A percentile compares a stretch with the other conserved stretches of the same genome.
These are phyloP conservation scores for Catunica adiposa DNA, from an alignment of 2,329 filamentous ascomycete species.

Conservation along the genomic window DNA sequence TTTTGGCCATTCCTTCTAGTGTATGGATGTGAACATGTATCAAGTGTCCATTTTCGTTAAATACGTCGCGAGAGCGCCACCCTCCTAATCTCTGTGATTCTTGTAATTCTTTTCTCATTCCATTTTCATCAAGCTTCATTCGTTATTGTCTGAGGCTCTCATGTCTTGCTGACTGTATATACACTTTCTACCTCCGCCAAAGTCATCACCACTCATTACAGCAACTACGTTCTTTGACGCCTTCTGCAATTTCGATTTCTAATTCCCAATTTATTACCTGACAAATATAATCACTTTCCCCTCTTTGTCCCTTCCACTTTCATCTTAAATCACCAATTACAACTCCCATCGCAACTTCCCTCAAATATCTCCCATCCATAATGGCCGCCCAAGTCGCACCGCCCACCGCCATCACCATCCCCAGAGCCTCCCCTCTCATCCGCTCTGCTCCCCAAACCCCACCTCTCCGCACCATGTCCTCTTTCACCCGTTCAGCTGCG, in stretches of 20 bases:
- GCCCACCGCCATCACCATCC: conserved; percentile 32
- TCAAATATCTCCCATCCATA: neutral
- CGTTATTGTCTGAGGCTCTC: no score
- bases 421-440: neutral
- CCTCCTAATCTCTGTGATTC: no score
- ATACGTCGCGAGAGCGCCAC: neutral
- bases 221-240: no score
- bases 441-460: neutral
- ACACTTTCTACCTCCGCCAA: neutral
- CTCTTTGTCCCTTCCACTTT: neutral
- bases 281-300: neutral
- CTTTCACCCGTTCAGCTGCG: conserved; percentile 21
- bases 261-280: neutral
- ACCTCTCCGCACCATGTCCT: conserved; percentile 9
- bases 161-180: neutral
- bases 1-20: no score
- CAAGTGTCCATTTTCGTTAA: neutral
- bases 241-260: neutral
- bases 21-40: no score
- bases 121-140: neutral
- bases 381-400: conserved; percentile 34
- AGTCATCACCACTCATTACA: no score
- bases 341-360: no score
- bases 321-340: neutral
- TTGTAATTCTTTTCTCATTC: no score